phyloP scores from a whole-genome alignment of 2,329 filamentous ascomycete genomes.

The Juglanconis sp. region DNA sequence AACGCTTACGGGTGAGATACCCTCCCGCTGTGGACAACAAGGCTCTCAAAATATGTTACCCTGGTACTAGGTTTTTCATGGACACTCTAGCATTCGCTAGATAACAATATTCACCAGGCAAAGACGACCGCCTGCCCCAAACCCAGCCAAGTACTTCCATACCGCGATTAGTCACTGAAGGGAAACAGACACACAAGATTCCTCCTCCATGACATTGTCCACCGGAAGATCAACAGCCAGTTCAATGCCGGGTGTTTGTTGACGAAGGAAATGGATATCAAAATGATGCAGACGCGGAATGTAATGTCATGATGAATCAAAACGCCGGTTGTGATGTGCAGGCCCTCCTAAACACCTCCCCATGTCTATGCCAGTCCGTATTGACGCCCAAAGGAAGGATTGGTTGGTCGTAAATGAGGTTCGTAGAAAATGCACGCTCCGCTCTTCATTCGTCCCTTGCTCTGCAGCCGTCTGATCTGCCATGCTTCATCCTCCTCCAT shows the following conservation, averaged over 20 bases:
- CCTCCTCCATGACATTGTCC: conserved; percentile 4
- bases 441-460: background rate
- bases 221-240: conserved; percentile 4
- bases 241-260: conserved; percentile 7
- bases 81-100: background rate
- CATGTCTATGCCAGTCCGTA: conserved; percentile 17
- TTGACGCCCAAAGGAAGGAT: conserved; percentile 1
- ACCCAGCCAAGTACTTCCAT: background rate
- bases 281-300: conserved; percentile 10
- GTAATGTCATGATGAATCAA: background rate
- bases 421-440: background rate
- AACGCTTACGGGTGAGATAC: background rate
- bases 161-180: conserved; percentile 3
- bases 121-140: background rate
- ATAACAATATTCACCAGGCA: background rate
- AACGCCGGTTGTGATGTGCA: conserved; percentile 17
- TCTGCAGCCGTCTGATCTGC: background rate
- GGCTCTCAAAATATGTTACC: no score
- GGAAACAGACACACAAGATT: background rate
- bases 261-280: conserved; percentile 17
- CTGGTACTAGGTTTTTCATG: background rate
- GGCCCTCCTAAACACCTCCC: background rate
- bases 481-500: background rate
- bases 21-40: no score
- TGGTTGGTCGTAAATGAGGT: background rate